Evolutionary conservation across 2,329 filamentous ascomycete species (phyloP), one percentile per base, ranked within the genome.

Genomic region (Penicillium brasilianum): DNA sequence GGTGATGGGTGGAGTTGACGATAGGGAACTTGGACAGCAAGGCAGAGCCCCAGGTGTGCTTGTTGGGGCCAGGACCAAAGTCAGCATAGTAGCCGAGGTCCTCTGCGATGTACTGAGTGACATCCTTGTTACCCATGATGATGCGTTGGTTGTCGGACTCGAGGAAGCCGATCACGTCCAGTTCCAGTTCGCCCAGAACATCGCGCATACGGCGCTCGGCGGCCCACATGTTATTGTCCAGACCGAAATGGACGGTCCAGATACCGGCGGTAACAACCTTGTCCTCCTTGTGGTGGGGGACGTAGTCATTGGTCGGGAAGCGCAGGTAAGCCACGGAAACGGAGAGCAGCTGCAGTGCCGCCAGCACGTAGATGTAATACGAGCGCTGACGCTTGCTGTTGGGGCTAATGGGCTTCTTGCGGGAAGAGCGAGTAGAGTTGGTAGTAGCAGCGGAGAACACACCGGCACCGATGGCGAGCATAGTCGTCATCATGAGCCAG

Each of bases 151-250:
- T 85, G 75, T 99, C 95, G 0, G 90, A 91, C 78, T 99, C 95
- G 0, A 99, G 85, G 20, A 99, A 85, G n/a, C 95, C 95, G 50
- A 99, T 86, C 5, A 99, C 92, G 73, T 99, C 95, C n/a, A 99
- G 82, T 78, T 99, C 95, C n/a, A 97, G 82, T 72, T 98, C 95
- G 72, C 92, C 88, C 78, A 97, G 89, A 14, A 96, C 83, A 80
- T 97, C 90, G 60, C 92, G 90, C 88, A 97, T 96, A 65, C 95
- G 93, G 70, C 91, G 88, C 78, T 99, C 95, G 0, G 94, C 97
- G 10, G 92, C 94, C 92, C 93, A 98, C 93, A 98, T 97, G 76
- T 97, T 91, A 71, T 99, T 98, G 80, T 99, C 95, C 20, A 99
- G 87, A 14, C 91, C 93, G 77, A 99, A 99, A 80, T 99, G 95